Evolutionary conservation across 73 alveolate species (phyloP).

Genomic region (Stentor coeruleus): DNA sequence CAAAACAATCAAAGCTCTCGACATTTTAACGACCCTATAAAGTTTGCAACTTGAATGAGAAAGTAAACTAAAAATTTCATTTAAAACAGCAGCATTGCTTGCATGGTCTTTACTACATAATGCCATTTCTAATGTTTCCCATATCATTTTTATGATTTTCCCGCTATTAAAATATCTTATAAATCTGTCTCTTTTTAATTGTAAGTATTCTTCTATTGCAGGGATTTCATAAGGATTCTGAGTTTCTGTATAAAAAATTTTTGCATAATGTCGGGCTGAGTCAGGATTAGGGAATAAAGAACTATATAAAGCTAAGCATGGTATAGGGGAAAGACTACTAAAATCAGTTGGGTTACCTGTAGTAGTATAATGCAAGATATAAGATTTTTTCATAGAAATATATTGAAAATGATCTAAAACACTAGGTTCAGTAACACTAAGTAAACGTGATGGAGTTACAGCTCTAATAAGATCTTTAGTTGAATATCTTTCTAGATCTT

Average conservation of each 20-base stretch:
- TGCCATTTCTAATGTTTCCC: not conserved
- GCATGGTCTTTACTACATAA: not conserved
- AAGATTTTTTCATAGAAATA: not conserved
- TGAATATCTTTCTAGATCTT: not conserved
- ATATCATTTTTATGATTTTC: not conserved
- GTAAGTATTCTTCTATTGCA: not conserved
- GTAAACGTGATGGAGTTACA: not conserved
- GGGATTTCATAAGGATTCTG: not conserved
- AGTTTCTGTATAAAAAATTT: not conserved
- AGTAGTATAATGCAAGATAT: not conserved
- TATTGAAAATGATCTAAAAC: conserved; percentile 19
- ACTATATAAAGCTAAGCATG: not conserved
- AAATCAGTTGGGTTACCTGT: not conserved
- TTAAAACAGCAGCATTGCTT: not conserved
- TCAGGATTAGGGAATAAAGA: conserved; percentile 17
- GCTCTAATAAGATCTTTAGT: conserved; percentile 2
- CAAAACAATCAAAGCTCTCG: not conserved
- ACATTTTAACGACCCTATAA: not conserved
- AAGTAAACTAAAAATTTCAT: not conserved
- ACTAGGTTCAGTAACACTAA: not conserved
- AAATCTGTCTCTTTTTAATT: not conserved
- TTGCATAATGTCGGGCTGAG: conserved; percentile 8
- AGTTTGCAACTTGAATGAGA: conserved; percentile 11
- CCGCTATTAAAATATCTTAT: not conserved
- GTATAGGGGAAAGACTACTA: not conserved